phyloP scores from a whole-genome alignment of 768 basidiomycete species.

The Boletus sensibilis region DNA sequence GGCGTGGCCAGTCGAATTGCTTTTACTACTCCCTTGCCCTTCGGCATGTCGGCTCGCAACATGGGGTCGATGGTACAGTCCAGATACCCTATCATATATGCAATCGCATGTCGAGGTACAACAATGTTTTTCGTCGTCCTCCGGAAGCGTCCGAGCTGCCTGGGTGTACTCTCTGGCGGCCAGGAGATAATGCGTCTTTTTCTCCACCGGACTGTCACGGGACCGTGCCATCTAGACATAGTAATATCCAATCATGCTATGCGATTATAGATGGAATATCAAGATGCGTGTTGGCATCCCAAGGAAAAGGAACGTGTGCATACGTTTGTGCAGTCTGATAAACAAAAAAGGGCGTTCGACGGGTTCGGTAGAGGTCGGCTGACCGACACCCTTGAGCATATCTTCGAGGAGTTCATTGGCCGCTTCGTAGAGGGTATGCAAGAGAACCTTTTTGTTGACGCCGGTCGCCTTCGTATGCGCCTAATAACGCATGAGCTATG shows the following conservation, averaged over 20 bases:
- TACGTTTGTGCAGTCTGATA: not conserved
- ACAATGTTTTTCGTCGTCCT: not conserved
- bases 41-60: not conserved
- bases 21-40: not conserved
- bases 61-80: not conserved
- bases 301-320: not conserved
- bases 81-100: not conserved
- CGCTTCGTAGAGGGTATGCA: not conserved
- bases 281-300: not conserved
- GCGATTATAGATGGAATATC: not conserved
- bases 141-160: not conserved
- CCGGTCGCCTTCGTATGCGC: not conserved
- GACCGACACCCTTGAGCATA: not conserved
- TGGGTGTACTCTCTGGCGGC: not conserved
- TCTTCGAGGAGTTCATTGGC: not conserved
- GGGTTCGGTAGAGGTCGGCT: not conserved
- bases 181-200: not conserved
- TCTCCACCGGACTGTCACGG: not conserved
- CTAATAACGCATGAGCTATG: not conserved
- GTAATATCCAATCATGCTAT: slow-evolving; percentile 1
- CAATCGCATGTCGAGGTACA: not conserved
- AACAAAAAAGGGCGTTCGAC: slow-evolving; percentile 2
- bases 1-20: not conserved
- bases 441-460: not conserved
- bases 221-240: not conserved